phyloP scores from a whole-genome alignment of 176 grass and related monocot genomes.

The Cenchrus purpureus region DNA sequence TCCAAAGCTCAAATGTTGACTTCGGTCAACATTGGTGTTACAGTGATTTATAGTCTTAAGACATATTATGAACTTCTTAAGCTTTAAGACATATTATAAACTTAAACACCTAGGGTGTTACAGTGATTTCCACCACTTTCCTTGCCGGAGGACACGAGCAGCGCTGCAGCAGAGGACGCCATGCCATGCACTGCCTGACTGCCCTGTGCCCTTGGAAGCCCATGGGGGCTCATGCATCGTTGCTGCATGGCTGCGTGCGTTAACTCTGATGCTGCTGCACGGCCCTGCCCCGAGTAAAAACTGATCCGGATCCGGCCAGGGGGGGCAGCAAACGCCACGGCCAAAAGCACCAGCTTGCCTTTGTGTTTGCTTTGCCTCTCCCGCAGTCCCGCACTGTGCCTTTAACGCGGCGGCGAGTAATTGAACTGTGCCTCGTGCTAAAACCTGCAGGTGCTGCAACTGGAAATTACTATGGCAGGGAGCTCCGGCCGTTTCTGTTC shows the following conservation, averaged over 20 bases:
- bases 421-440: background rate
- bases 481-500: background rate
- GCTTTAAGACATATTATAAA: too few species aligned
- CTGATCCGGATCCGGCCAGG: background rate
- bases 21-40: too few species aligned
- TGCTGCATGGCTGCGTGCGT: constrained; percentile 6
- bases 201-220: background rate
- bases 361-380: constrained; percentile 6
- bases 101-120: too few species aligned
- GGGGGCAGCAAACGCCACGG: constrained; percentile 10
- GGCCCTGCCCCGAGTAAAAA: background rate
- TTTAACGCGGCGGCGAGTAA: constrained; percentile 24
- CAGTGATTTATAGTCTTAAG: too few species aligned
- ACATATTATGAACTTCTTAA: too few species aligned
- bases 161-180: background rate
- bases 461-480: background rate
- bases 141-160: background rate
- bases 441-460: background rate
- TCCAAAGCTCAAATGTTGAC: too few species aligned
- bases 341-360: constrained; percentile 19
- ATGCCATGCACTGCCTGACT: background rate
- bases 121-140: background rate
- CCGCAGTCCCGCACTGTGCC: background rate
- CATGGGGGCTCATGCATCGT: background rate
- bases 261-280: background rate